Conservation (phyloP, 495 filamentous ascomycete genomes). For the Penicillium alfredii region DNA sequence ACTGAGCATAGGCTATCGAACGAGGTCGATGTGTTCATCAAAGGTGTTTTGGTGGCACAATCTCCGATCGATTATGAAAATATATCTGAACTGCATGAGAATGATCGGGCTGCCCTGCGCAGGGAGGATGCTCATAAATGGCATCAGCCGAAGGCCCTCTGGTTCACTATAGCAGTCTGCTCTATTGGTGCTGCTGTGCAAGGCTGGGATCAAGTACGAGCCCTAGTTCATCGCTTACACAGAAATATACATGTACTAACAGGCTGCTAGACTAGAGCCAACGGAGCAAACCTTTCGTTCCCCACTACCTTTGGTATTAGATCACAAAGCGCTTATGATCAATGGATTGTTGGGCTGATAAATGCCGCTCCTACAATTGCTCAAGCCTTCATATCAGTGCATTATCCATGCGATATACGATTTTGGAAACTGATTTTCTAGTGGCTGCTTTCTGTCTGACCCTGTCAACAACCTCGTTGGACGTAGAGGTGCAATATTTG, state of each 20-base stretch:
- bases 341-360: constrained; percentile 57
- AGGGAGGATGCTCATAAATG: constrained; percentile 59
- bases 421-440: no score
- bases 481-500: constrained; percentile 55
- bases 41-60: background rate
- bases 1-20: background rate
- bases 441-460: constrained; percentile 58
- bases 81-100: background rate
- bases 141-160: constrained; percentile 57
- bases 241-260: constrained; percentile 1
- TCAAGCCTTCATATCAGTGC: constrained; percentile 22
- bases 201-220: constrained; percentile 22
- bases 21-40: background rate
- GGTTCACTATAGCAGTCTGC: constrained; percentile 63
- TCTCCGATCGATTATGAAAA: background rate
- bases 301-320: constrained; percentile 53
- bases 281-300: constrained; percentile 63
- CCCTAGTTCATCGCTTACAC: background rate
- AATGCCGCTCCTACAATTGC: constrained; percentile 48
- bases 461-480: constrained; percentile 50
- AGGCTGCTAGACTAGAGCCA: constrained; percentile 69
- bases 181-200: constrained; percentile 69
- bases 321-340: constrained; percentile 29
- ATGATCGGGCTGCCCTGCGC: constrained; percentile 24
- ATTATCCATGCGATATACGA: background rate